A percentile compares a stretch with the other conserved stretches of the same genome.
Conservation (phyloP, 768 basidiomycete species). For the Lentinula guzmanii region DNA sequence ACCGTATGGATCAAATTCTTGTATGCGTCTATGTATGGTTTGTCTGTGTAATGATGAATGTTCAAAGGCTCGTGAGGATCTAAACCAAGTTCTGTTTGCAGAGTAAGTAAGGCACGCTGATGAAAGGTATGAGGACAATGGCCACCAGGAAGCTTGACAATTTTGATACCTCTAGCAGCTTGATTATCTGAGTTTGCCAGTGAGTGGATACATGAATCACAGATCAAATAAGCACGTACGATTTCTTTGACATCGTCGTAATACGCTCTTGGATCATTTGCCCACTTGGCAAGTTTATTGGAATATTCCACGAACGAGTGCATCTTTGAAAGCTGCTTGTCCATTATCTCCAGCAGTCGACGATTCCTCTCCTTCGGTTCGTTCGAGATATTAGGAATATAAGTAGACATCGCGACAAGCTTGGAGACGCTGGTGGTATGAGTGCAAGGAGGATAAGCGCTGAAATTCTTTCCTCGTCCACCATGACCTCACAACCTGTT, state of each 20-base stretch:
- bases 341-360: background rate
- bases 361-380: background rate
- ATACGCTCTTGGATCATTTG: constrained; percentile 38
- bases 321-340: background rate
- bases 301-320: background rate
- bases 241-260: constrained; percentile 43
- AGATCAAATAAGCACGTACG: constrained; percentile 25
- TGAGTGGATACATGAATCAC: background rate
- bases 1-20: constrained; percentile 25
- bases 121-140: background rate
- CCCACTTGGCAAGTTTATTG: background rate
- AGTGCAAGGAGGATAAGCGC: background rate
- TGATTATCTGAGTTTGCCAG: constrained; percentile 34
- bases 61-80: constrained; percentile 22
- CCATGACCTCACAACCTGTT: constrained; percentile 1
- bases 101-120: constrained; percentile 34
- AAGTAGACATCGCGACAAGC: background rate
- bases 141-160: background rate
- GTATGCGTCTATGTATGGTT: constrained; percentile 28
- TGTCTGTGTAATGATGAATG: constrained; percentile 18
- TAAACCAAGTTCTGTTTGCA: constrained; percentile 19
- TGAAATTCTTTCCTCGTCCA: background rate
- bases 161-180: constrained; percentile 36
- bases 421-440: background rate
- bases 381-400: background rate